A percentile compares a stretch with the other conserved stretches of the same genome.
Evolutionary conservation across 2,329 filamentous ascomycete species (phyloP).

Genomic region (Sphaerostilbella broomeana): DNA sequence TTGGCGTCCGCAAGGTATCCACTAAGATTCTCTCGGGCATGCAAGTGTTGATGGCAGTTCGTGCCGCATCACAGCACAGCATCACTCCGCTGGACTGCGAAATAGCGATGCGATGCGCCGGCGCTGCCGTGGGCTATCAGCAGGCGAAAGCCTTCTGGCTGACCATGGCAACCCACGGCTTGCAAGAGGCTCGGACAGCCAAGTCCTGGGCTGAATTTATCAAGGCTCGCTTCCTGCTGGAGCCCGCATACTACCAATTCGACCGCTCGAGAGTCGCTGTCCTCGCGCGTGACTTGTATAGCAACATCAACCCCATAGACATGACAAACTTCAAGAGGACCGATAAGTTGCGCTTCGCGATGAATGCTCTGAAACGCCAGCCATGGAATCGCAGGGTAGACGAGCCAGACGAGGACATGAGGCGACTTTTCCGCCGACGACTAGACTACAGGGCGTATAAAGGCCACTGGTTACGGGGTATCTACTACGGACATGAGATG

Average conservation of each 20-base stretch:
- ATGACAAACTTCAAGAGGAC: slow-evolving; percentile 19
- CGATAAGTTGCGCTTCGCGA: slow-evolving; percentile 26
- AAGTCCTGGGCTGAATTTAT: slow-evolving; percentile 40
- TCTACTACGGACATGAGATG: slow-evolving; percentile 22
- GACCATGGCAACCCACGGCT: slow-evolving; percentile 21
- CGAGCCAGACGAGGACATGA: slow-evolving; percentile 20
- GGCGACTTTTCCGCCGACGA: slow-evolving; percentile 22
- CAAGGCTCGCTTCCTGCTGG: slow-evolving; percentile 40
- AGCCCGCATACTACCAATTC: slow-evolving; percentile 41
- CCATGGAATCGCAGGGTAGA: slow-evolving; percentile 27
- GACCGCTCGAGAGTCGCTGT: slow-evolving; percentile 36
- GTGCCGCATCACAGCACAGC: slow-evolving; percentile 21
- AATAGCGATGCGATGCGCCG: slow-evolving; percentile 41
- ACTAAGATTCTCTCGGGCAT: slow-evolving; percentile 30
- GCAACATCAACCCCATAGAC: slow-evolving; percentile 13
- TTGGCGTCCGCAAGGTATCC: slow-evolving; percentile 40
- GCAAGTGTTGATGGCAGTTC: slow-evolving; percentile 27
- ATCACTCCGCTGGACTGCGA: slow-evolving; percentile 38
- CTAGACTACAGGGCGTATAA: slow-evolving; percentile 20
- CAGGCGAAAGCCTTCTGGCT: slow-evolving; percentile 32
- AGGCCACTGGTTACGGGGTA: slow-evolving; percentile 24
- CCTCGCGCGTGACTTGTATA: slow-evolving; percentile 33
- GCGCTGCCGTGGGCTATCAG: slow-evolving; percentile 33
- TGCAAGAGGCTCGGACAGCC: slow-evolving; percentile 26
- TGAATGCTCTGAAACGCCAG: slow-evolving; percentile 20